Base-by-base conservation (phyloP, 345 rosid species). In the Anastatica hierochuntica region DNA sequence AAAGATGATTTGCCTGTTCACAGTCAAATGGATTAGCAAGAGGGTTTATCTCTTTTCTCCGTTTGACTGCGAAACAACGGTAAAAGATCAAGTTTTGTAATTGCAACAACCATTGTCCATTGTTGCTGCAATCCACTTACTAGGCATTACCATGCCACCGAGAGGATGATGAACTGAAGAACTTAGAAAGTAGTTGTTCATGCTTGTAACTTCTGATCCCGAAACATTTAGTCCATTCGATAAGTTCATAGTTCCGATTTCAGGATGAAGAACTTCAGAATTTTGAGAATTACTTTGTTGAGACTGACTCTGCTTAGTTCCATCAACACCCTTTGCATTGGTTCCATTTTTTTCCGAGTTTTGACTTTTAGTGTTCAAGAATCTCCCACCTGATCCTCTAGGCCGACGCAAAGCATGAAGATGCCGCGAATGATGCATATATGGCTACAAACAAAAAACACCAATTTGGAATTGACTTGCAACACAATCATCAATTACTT, bases 391-490 rank as follows among this genome's bases (percentile, higher is more conserved):
- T 0, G 75, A 78, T 50, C 98, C 98, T 72, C 98, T 83, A 44
- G 95, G 97, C 39, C 95, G 90, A 39, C 96, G 95, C 82, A 92
- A 67, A 49, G 98, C 98, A 51, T 92, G 96, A 33, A 81, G 88
- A 70, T 88, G 96, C 48, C 98, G 90, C 0, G 98, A 92, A 10
- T 78, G 49, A 54, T 92, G 98, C 95, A 81, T 85, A 58, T 83
- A 92, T 14, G 90, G 86, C 95, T 92, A 79, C 17, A 23, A 46
- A 31, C 1, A 4, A 31, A n/a, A 53, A 35, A 26, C 10, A 44
- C 14, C 13, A 19, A 26, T 2, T 21, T n/a, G 5, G 12, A 9
- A 35, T 5, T 40, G 37, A 29, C 19, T 20, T 41, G 35, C 8
- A 60, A 15, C n/a, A 40, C 20, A 43, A 10, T 0, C 5, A 21